phyloP scores from a whole-genome alignment of 2,329 filamentous ascomycete genomes.

The Nothophaeocryptopus gaeumannii region DNA sequence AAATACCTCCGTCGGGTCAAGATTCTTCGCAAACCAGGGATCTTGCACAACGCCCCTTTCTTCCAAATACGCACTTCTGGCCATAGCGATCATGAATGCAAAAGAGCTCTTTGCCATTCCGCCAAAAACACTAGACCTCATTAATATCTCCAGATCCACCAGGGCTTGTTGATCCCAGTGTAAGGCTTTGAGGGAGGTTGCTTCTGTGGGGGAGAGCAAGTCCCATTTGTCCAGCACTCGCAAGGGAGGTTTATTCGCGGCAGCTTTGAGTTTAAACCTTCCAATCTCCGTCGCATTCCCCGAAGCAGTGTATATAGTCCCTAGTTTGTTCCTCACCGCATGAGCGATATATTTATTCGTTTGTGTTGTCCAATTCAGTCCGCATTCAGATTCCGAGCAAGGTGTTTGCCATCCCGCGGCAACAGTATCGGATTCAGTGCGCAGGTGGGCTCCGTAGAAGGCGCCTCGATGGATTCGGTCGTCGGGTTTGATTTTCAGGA shows the following conservation, averaged over 20 bases:
- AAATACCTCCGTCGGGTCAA: constrained; percentile 15
- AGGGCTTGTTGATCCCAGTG: constrained; percentile 49
- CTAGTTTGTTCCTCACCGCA: constrained; percentile 25
- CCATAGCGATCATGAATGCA: constrained; percentile 46
- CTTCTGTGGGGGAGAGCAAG: constrained; percentile 39
- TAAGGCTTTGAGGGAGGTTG: constrained; percentile 35
- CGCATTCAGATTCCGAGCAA: neutral
- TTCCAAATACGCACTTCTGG: constrained; percentile 32
- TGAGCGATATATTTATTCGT: constrained; percentile 36
- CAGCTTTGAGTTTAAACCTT: constrained; percentile 37
- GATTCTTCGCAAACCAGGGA: constrained; percentile 5
- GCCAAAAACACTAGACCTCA: constrained; percentile 43
- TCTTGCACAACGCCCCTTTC: constrained; percentile 6
- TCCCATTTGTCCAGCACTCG: constrained; percentile 45
- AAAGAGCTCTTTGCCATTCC: constrained; percentile 45
- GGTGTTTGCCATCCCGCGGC: constrained; percentile 25
- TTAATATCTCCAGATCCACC: constrained; percentile 50
- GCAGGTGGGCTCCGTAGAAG: constrained; percentile 39
- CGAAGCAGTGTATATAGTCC: constrained; percentile 42
- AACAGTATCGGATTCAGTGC: constrained; percentile 34
- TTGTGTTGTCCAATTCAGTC: constrained; percentile 33
- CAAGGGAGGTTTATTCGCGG: constrained; percentile 31
- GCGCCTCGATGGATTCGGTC: constrained; percentile 23
- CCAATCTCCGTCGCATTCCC: constrained; percentile 39
- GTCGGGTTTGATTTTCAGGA: constrained; percentile 15